Evolutionary conservation across 768 basidiomycete genomes (phyloP).

Genomic region (Kwoniella sp.): DNA sequence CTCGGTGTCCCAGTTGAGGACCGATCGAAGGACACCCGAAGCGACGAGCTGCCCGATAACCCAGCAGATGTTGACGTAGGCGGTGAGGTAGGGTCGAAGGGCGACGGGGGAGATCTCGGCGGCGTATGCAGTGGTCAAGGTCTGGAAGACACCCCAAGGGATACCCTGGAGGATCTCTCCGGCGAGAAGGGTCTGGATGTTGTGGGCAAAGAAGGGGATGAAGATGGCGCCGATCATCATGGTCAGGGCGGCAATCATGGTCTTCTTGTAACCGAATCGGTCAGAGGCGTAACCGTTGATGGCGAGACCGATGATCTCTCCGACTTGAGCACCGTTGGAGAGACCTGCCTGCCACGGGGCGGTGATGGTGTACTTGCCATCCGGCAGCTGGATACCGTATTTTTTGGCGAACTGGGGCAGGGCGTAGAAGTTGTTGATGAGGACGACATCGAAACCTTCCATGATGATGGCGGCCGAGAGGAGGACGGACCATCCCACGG

Average conservation of each 20-base stretch:
- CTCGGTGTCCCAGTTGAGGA: conserved; percentile 10
- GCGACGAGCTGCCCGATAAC: conserved; percentile 42
- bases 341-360: conserved; percentile 49
- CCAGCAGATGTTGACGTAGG: conserved; percentile 44
- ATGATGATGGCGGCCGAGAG: conserved; percentile 10
- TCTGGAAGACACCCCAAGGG: conserved; percentile 49
- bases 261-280: conserved; percentile 43
- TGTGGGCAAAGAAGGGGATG: conserved; percentile 36
- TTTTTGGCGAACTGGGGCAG: conserved; percentile 27
- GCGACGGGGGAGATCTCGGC: conserved; percentile 43
- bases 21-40: conserved; percentile 30
- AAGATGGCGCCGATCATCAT: conserved; percentile 32
- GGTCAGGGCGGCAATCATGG: conserved; percentile 30
- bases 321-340: conserved; percentile 44
- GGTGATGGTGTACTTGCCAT: conserved; percentile 41
- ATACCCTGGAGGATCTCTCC: conserved; percentile 43
- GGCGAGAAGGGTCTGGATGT: conserved; percentile 31
- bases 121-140: conserved; percentile 48
- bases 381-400: conserved; percentile 23
- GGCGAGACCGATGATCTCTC: conserved; percentile 45
- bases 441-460: conserved; percentile 14
- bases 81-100: conserved; percentile 39
- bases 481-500: conserved; percentile 11
- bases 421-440: conserved; percentile 21
- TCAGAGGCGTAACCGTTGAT: conserved; percentile 33